phyloP scores from a whole-genome alignment of 2,329 filamentous ascomycete species.

The Stemphylium beticola region DNA sequence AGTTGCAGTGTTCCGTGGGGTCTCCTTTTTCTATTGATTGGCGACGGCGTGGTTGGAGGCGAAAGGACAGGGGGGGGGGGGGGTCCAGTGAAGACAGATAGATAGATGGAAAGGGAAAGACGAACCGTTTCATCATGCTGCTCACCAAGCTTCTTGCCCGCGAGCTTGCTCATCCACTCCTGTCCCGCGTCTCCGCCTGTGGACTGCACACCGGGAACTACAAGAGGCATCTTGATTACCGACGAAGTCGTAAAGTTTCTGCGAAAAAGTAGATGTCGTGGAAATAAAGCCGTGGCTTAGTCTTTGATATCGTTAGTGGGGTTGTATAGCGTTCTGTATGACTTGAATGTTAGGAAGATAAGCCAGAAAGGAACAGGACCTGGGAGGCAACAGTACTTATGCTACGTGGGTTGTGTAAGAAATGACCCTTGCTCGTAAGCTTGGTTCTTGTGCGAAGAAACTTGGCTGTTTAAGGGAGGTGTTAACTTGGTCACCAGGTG shows the following conservation, averaged over 20 bases:
- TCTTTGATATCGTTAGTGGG: neutral
- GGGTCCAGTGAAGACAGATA: too few relatives aligned
- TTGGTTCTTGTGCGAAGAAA: constrained; percentile 6
- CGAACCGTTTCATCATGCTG: constrained; percentile 52
- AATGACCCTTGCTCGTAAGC: constrained; percentile 13
- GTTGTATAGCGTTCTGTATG: neutral
- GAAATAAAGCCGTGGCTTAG: constrained; percentile 1
- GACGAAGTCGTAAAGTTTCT: neutral
- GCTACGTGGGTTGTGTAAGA: neutral
- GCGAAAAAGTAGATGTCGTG: neutral
- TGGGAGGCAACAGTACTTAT: constrained; percentile 17
- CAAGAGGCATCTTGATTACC: constrained; percentile 56
- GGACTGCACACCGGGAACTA: constrained; percentile 55
- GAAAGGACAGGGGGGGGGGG: neutral
- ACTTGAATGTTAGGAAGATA: neutral
- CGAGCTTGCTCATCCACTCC: constrained; percentile 57
- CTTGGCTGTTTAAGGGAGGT: constrained; percentile 20
- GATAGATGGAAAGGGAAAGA: constrained; percentile 3
- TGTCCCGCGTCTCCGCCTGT: constrained; percentile 41
- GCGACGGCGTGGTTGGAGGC: too few relatives aligned
- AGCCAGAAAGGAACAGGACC: neutral
- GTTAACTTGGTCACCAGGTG: constrained; percentile 17
- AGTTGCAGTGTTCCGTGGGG: too few relatives aligned
- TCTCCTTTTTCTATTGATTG: too few relatives aligned
- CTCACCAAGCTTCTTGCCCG: constrained; percentile 61